Conservation (phyloP, 2,329 filamentous ascomycete genomes). For the Clarireedia homoeocarpa region DNA sequence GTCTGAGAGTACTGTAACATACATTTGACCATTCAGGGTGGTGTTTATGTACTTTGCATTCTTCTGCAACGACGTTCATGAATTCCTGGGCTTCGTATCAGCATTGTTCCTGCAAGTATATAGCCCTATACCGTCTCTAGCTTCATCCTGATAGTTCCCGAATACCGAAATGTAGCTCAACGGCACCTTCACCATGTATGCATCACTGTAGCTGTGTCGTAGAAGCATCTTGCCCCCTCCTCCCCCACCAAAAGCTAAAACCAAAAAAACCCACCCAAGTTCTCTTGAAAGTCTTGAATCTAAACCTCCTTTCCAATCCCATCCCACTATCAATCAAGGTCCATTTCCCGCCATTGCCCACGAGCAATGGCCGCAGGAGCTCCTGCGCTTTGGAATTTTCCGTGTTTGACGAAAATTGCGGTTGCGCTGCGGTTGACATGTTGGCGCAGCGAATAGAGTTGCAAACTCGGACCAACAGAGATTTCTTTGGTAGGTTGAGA, state of each 20-base stretch:
- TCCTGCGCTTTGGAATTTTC: neutral
- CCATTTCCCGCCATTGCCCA: constrained; percentile 37
- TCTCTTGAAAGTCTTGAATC: constrained; percentile 58
- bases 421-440: neutral
- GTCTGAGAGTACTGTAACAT: constrained; percentile 23
- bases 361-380: neutral
- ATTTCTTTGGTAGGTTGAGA: too few relatives aligned
- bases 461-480: too few relatives aligned
- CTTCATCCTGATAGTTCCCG: too few relatives aligned
- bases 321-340: constrained; percentile 40
- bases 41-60: constrained; percentile 61
- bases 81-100: constrained; percentile 47
- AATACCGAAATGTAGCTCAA: neutral
- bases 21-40: constrained; percentile 75
- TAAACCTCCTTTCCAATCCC: constrained; percentile 52
- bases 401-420: neutral
- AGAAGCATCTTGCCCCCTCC: neutral
- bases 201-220: neutral
- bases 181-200: neutral
- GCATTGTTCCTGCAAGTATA: neutral
- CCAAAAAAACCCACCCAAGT: constrained; percentile 46
- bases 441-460: neutral
- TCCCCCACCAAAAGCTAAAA: neutral
- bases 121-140: too few relatives aligned
- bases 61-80: constrained; percentile 62